A percentile compares a stretch with the other conserved stretches of the same genome.
phyloP scores from a whole-genome alignment of 2,329 filamentous ascomycete genomes.

The Xylaria sp. region DNA sequence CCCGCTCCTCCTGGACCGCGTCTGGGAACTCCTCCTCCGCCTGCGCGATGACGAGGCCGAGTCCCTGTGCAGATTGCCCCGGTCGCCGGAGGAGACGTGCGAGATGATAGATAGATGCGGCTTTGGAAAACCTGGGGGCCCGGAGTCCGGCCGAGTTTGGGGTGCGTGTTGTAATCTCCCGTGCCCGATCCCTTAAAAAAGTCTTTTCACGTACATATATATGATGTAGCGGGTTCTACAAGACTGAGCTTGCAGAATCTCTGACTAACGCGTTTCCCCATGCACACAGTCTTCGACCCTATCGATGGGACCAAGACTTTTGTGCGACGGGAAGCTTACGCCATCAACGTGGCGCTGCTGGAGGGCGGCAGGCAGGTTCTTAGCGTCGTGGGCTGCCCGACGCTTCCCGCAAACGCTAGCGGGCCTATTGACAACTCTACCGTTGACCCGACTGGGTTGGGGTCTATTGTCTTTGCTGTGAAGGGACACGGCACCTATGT shows the following conservation, averaged over 20 bases:
- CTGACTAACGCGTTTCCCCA: background rate
- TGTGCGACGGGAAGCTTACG: conserved; percentile 64
- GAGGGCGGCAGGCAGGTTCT: conserved; percentile 61
- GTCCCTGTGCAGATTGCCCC: conserved; percentile 49
- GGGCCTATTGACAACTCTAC: conserved; percentile 56
- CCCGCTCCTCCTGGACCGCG: conserved; percentile 55
- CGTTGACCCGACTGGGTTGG: conserved; percentile 55
- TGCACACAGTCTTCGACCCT: conserved; percentile 61
- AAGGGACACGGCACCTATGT: conserved; percentile 60
- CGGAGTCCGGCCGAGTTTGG: conserved; percentile 58
- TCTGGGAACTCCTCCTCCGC: conserved; percentile 58
- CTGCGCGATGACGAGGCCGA: conserved; percentile 43
- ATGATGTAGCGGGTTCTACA: background rate
- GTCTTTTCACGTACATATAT: background rate
- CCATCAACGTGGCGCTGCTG: conserved; percentile 66
- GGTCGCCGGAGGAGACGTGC: conserved; percentile 59
- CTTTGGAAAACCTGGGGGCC: conserved; percentile 50
- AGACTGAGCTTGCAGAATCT: background rate
- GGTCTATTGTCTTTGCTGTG: conserved; percentile 63
- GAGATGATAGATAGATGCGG: conserved; percentile 65
- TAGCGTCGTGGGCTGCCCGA: conserved; percentile 61
- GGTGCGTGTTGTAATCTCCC: background rate
- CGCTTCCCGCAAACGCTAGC: conserved; percentile 53
- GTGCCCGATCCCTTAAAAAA: too few species aligned
- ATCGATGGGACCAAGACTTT: conserved; percentile 70